Conservation (phyloP, 2,329 filamentous ascomycete species). For the Penicillium sp. region DNA sequence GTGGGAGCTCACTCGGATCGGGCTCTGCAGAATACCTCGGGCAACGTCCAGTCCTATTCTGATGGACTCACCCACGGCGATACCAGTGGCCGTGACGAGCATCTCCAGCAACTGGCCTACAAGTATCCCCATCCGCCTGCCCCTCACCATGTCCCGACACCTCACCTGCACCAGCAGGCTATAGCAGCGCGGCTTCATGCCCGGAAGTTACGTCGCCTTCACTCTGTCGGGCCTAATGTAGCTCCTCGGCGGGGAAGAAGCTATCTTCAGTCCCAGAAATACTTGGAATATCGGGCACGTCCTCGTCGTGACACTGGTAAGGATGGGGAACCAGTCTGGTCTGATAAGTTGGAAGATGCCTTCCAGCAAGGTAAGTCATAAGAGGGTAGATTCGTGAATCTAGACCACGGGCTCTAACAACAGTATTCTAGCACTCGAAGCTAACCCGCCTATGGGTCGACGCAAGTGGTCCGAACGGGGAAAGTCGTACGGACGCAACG, state of each 20-base stretch:
- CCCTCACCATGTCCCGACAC: conserved; percentile 27
- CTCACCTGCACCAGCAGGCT: conserved; percentile 29
- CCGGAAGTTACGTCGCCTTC: conserved; percentile 37
- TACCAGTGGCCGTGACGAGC: conserved; percentile 32
- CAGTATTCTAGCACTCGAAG: conserved; percentile 48
- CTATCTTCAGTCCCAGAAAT: conserved; percentile 45
- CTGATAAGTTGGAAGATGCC: conserved; percentile 47
- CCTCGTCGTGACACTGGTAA: conserved; percentile 45
- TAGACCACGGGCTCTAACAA: conserved; percentile 14
- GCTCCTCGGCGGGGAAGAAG: conserved; percentile 31
- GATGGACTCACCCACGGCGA: conserved; percentile 32
- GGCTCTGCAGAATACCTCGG: conserved; percentile 44
- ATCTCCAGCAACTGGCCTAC: conserved; percentile 34
- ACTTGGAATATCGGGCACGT: conserved; percentile 44
- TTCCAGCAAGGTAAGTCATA: conserved; percentile 46
- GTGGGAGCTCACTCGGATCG: conserved; percentile 37
- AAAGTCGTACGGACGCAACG: conserved; percentile 59
- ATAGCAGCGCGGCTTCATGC: conserved; percentile 33
- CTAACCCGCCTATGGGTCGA: conserved; percentile 57
- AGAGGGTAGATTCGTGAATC: not conserved
- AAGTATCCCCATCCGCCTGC: conserved; percentile 37
- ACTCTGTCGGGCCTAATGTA: conserved; percentile 32
- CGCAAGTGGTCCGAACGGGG: conserved; percentile 53
- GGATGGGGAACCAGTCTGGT: conserved; percentile 47
- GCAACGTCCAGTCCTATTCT: conserved; percentile 44